Evolutionary conservation across 345 rosid species (phyloP), one percentile per base, ranked within the genome.

Genomic region (Rhodamnia rubescens): DNA sequence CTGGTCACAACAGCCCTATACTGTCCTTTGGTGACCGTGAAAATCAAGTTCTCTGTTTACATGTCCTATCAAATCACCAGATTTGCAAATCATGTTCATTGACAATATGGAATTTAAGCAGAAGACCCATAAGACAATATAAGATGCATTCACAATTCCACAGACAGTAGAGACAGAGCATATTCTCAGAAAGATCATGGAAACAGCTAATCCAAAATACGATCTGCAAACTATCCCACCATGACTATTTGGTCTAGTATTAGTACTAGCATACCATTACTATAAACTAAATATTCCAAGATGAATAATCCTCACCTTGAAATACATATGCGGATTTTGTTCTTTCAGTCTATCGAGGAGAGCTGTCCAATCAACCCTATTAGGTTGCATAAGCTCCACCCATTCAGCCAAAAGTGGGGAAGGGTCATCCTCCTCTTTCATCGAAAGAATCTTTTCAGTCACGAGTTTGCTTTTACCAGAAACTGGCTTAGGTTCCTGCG

Each of bases 291-390:
- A 74, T 58, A 84, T 29, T 85, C 84, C 27, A 56, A 64, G 69
- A 80, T 74, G 20, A 6, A 57, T 22, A 74, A 24, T 51, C 7
- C 58, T 29, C 92, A 96, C 99, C 99, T 97, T 96, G 44, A 88
- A 88, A 91, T 92, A 92, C 49, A 88, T 83, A 12, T 22, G 52
- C 11, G 86, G 61, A 90, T 92, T 93, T 85, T 88, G 74, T 85
- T 92, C 95, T 83, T 92, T 89, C 91, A 97, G 85, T 83, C 87
- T 93, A 69, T 95, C 91, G 53, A 95, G 94, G 87, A 97, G 92
- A 91, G 88, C 85, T 82, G 91, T 89, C 99, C 99, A 95, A 86
- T 97, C 99, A 86, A 95, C 90, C 89, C 95, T 94, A 88, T 85
- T 90, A 84, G 99, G 99, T 85, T 93, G 90, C 64, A 93, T 85